phyloP scores from a whole-genome alignment of 495 filamentous ascomycete species.

The Aspergillus wentii region DNA sequence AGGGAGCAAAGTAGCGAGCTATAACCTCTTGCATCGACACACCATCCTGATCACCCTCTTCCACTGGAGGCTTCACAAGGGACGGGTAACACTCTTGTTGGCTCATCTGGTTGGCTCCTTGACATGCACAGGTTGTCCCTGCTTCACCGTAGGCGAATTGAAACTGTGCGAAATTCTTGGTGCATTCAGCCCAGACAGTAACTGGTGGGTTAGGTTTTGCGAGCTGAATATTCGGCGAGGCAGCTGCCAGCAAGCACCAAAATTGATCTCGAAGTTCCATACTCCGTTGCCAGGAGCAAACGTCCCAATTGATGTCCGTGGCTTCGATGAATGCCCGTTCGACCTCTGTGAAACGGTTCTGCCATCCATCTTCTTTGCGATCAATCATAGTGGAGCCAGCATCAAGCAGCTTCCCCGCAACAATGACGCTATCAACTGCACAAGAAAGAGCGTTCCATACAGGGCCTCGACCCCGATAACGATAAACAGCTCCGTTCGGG shows the following conservation, averaged over 20 bases:
- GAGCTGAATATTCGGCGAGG: conserved; percentile 3
- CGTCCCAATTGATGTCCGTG: conserved; percentile 30
- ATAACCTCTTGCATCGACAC: conserved; percentile 13
- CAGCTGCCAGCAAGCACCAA: conserved; percentile 6
- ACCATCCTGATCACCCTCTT: conserved; percentile 2
- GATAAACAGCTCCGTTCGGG: conserved; percentile 11
- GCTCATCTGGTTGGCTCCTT: background rate
- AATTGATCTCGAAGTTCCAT: conserved; percentile 17
- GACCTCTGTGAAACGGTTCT: conserved; percentile 7
- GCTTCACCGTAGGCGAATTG: conserved; percentile 8
- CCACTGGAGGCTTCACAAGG: background rate
- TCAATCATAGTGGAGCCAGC: conserved; percentile 35
- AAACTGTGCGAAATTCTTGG: conserved; percentile 26
- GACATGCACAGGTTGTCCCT: conserved; percentile 5
- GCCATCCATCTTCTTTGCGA: conserved; percentile 10
- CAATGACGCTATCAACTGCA: conserved; percentile 27
- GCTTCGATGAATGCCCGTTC: conserved; percentile 30
- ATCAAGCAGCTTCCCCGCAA: conserved; percentile 30
- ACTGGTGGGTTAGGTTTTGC: conserved; percentile 8
- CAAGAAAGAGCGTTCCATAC: conserved; percentile 17
- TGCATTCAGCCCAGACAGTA: conserved; percentile 16
- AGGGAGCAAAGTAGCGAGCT: conserved; percentile 3
- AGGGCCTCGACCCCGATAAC: conserved; percentile 29
- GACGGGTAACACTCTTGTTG: background rate
- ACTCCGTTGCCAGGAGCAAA: conserved; percentile 10